A percentile compares a stretch with the other conserved stretches of the same genome.
Conservation (phyloP, 106 monocot genomes). For the Hemerocallis citrina region DNA sequence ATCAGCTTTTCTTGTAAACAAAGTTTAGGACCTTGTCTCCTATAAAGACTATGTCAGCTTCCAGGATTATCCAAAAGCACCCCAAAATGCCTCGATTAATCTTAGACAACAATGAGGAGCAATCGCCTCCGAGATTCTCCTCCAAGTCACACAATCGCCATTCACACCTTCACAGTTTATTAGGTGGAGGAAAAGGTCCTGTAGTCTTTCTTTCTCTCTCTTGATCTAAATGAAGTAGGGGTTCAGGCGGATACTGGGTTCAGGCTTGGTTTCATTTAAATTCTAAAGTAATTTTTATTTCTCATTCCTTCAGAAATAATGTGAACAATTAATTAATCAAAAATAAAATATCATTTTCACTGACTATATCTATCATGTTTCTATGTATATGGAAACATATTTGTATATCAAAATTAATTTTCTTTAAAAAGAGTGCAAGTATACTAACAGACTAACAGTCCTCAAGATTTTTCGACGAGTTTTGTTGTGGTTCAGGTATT, state of each 20-base stretch:
- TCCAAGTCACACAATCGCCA: slow-evolving; percentile 23
- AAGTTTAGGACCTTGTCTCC: too few relatives aligned
- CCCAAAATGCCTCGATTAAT: too few relatives aligned
- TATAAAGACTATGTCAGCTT: too few relatives aligned
- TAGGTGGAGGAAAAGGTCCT: slow-evolving; percentile 44
- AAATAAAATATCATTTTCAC: not conserved
- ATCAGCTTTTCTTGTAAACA: not conserved
- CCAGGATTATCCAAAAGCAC: too few relatives aligned
- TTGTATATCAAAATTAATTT: too few relatives aligned
- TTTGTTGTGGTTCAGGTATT: too few relatives aligned
- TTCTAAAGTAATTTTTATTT: too few relatives aligned
- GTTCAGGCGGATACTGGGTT: not conserved
- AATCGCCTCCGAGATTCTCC: not conserved
- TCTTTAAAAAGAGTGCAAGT: too few relatives aligned
- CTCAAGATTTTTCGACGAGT: too few relatives aligned
- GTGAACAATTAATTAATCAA: not conserved
- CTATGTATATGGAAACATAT: too few relatives aligned
- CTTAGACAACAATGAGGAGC: not conserved
- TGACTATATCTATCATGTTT: not conserved
- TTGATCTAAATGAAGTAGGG: not conserved
- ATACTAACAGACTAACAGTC: too few relatives aligned
- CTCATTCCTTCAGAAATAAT: not conserved
- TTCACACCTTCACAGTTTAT: slow-evolving; percentile 22
- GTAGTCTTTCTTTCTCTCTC: not conserved
- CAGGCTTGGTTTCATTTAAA: not conserved